phyloP scores from a whole-genome alignment of 2,329 filamentous ascomycete species.

The Calonectria hongkongensis region DNA sequence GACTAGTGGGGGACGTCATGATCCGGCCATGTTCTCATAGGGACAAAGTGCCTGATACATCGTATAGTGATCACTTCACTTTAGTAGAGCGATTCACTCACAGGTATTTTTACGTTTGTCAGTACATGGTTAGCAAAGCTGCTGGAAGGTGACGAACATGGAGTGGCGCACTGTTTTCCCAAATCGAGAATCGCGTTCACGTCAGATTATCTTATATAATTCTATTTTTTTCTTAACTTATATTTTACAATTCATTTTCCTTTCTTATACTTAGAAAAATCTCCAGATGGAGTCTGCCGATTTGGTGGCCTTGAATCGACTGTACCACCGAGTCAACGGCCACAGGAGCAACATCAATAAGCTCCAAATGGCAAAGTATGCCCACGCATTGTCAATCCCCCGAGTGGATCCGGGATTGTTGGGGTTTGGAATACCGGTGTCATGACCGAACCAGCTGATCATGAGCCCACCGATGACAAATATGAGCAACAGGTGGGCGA shows the following conservation, averaged over 20 bases:
- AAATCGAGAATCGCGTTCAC: background rate
- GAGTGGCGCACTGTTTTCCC: no score
- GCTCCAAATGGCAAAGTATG: conserved; percentile 62
- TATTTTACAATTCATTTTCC: background rate
- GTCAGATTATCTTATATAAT: background rate
- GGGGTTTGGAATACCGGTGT: conserved; percentile 54
- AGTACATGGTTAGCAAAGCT: no score
- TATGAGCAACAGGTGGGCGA: conserved; percentile 61
- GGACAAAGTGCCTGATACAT: no score
- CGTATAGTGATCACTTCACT: no score
- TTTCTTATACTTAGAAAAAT: conserved; percentile 60
- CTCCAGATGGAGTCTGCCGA: conserved; percentile 66
- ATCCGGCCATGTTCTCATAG: no score
- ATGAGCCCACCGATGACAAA: conserved; percentile 53
- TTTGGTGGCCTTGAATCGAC: conserved; percentile 65
- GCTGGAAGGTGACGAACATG: no score
- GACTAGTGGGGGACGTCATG: background rate
- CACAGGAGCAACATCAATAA: conserved; percentile 62
- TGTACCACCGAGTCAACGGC: conserved; percentile 64
- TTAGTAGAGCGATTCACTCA: no score
- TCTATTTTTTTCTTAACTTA: background rate
- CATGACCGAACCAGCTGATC: conserved; percentile 59
- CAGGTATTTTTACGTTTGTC: no score
- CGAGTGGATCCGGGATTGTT: conserved; percentile 50
- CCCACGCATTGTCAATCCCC: conserved; percentile 62